Evolutionary conservation across 495 filamentous ascomycete genomes (phyloP), one percentile per base, ranked within the genome.

Genomic region (Hamigera avellanea): DNA sequence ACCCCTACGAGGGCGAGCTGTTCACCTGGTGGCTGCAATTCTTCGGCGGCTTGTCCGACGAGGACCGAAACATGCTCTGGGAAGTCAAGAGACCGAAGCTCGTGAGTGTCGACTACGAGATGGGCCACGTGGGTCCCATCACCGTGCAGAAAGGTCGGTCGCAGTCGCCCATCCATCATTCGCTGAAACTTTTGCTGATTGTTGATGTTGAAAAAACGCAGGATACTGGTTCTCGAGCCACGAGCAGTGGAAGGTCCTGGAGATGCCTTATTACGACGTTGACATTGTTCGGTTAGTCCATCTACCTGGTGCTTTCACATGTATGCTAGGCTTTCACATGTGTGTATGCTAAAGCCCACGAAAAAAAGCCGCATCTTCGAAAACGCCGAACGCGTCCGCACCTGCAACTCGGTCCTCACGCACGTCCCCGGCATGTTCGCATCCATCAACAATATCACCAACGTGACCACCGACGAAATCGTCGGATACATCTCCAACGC

Each of bases 21-120:
- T 61, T 61, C 19, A 58, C 48, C 2, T 61, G 43, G 36, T 61
- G 54, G 54, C 46, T 58, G 10, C 53, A 61, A 27, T 54, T 53
- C 39, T 61, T 58, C 23, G 53, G 42, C 8, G 47, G 43, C 19
- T 39, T 58, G 2, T 44, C 50, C 9, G 26, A 45, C 8, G 34
- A 40, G 2, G 54, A 58, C 15, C 56, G 50, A 17, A 19, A 52
- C 21, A 37, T 41, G 2, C 36, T 56, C 10, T 58, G 47, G 55
- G 42, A 41, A 14, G 35, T 43, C 8, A 58, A 61, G 33, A 45
- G 45, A 32, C 55, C 56, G 7, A 53, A 58, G 40, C 35, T 61
- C 7, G 46, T 53, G 21, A 48, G 45, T 28, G 42, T 48, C 14
- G 52, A 58, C 19, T 56, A 56, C 32, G 23, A 56, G 19, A 48